Base-by-base conservation (phyloP, 805 yeast genomes). In the Cyberlindnera lachancei region DNA sequence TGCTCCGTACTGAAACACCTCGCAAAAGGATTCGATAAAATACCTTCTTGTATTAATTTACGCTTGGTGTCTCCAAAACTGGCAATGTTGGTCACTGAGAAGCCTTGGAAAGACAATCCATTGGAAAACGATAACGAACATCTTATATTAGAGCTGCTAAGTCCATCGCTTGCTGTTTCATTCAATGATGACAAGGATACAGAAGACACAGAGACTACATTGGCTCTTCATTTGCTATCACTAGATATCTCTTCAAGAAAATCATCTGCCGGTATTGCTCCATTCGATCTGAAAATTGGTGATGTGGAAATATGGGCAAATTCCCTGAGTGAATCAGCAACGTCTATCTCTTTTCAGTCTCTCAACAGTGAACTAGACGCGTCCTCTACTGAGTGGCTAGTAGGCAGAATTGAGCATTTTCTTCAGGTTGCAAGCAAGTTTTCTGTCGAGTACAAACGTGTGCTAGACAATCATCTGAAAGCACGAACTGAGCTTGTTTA, bases 1-100 rank as follows among this genome's bases (percentile, higher is more conserved):
- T 52, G 72, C 13, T 71, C 73, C 8, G 70, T 80, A 3, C 63
- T 83, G 10, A 53, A 56, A 21, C 56, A 59, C 7, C 52, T 83
- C 17, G 56, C 61, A 17, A 31, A 31, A 7, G 50, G 58, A 15
- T 46, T 67, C 27, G 34, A 44, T 5, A 55, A 59, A 2, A 41
- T 54, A 1, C 56, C 65, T 1, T 43, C 52, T n/a, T 60, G 66
- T 6, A 46, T 50, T 17, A 75, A 68, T 36, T 11, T 70, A 9
- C 58, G 79, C 20, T 35, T 79, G 7, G 65, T 69, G 2, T 44
- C 72, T 4, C 80, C 81, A 0, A 47, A 48, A 6, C 37, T 73
- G 0, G 54, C 59, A 6, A 3, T 75, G 1, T 48, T 58, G 13
- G 52, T 68, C 31, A 64, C 69, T 1, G 59, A 57, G 3, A 45